Percentiles rank a stretch among this genome's conserved stretches.
phyloP scores from a whole-genome alignment of 257 asterid genomes.

The Leptodermis oblonga region DNA sequence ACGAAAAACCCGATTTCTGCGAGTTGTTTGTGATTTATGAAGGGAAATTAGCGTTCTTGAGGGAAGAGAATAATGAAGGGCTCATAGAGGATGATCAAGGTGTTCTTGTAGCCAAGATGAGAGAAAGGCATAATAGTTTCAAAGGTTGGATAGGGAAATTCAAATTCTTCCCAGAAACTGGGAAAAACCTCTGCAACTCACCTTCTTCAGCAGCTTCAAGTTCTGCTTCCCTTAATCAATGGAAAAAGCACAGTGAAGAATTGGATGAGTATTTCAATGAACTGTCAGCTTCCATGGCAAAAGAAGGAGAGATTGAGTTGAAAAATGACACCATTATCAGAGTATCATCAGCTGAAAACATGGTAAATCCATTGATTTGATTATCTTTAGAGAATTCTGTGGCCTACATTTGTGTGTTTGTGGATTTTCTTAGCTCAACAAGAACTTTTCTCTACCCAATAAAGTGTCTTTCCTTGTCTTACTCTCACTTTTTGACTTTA shows the following conservation, averaged over 20 bases:
- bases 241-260: slow-evolving; percentile 44
- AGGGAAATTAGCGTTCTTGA: slow-evolving; percentile 45
- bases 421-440: neutral
- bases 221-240: slow-evolving; percentile 26
- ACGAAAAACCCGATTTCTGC: slow-evolving; percentile 55
- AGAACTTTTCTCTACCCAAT: slow-evolving; percentile 9
- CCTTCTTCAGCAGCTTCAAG: slow-evolving; percentile 32
- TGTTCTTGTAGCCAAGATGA: slow-evolving; percentile 34
- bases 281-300: slow-evolving; percentile 29
- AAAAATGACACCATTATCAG: slow-evolving; percentile 19
- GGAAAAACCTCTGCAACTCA: slow-evolving; percentile 16
- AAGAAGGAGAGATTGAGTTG: slow-evolving; percentile 23
- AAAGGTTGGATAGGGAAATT: slow-evolving; percentile 47
- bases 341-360: slow-evolving; percentile 23
- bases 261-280: slow-evolving; percentile 39
- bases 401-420: slow-evolving; percentile 11
- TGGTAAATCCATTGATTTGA: slow-evolving; percentile 30
- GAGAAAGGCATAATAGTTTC: slow-evolving; percentile 41
- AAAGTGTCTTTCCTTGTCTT: neutral
- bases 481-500: slow-evolving; percentile 8
- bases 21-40: slow-evolving; percentile 44
- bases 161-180: slow-evolving; percentile 37
- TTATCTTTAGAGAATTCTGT: slow-evolving; percentile 3
- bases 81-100: slow-evolving; percentile 49
- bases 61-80: slow-evolving; percentile 44